A percentile compares a stretch with the other conserved stretches of the same genome.
Conservation (phyloP, 768 basidiomycete genomes). For the Phaeotremella fagi region DNA sequence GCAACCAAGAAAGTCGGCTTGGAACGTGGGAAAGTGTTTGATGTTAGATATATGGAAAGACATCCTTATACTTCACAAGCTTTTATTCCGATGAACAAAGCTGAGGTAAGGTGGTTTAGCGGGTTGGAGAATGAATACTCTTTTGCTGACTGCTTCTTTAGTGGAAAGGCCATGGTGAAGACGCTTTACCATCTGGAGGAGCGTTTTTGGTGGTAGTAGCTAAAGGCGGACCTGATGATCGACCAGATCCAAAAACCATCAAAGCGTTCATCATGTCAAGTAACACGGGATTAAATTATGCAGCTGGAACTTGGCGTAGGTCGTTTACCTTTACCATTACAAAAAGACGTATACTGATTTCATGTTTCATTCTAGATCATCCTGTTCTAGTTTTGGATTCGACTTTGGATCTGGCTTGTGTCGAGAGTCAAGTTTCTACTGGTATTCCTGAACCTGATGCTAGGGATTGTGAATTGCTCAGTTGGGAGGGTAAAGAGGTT, state of each 20-base stretch:
- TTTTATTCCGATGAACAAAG: slow-evolving; percentile 84
- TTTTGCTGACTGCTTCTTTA: slow-evolving; percentile 11
- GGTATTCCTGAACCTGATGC: slow-evolving; percentile 54
- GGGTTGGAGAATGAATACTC: not conserved
- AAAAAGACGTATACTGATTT: not conserved
- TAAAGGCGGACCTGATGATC: slow-evolving; percentile 67
- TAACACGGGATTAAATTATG: slow-evolving; percentile 79
- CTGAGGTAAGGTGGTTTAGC: slow-evolving; percentile 30
- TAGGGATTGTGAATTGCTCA: slow-evolving; percentile 78
- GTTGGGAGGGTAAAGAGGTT: slow-evolving; percentile 50
- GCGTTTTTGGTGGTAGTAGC: slow-evolving; percentile 85
- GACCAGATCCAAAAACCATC: slow-evolving; percentile 68
- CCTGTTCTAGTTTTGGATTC: slow-evolving; percentile 62
- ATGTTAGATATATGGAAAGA: slow-evolving; percentile 69
- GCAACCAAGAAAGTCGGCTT: slow-evolving; percentile 60
- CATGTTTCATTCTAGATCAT: slow-evolving; percentile 60
- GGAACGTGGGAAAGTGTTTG: slow-evolving; percentile 54
- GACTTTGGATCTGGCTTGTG: slow-evolving; percentile 58
- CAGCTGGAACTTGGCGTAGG: slow-evolving; percentile 85
- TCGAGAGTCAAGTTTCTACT: slow-evolving; percentile 88
- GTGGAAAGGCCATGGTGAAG: slow-evolving; percentile 50
- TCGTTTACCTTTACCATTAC: slow-evolving; percentile 28
- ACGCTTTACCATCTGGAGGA: slow-evolving; percentile 52
- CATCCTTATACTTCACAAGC: slow-evolving; percentile 87
- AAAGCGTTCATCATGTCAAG: slow-evolving; percentile 76